phyloP scores from a whole-genome alignment of 2,329 filamentous ascomycete genomes.

The Scortechinia acanthostroma region DNA sequence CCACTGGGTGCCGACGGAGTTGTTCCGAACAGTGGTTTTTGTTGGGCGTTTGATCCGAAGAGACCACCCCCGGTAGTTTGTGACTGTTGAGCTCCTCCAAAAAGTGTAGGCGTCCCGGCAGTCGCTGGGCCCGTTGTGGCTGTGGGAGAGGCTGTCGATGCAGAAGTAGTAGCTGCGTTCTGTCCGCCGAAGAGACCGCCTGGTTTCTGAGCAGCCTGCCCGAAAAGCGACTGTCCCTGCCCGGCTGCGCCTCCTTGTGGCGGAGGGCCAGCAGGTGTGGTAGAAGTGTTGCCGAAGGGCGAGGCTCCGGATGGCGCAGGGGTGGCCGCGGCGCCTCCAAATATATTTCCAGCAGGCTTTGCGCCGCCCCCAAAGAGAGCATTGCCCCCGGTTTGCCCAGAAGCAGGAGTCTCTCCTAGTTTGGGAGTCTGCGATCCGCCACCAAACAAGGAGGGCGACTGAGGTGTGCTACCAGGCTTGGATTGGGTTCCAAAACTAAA shows the following conservation, averaged over 20 bases:
- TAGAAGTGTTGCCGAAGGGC: conserved; percentile 30
- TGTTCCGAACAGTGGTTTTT: neutral
- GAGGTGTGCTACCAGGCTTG: neutral
- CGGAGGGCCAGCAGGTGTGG: conserved; percentile 39
- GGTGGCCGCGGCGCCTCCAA: conserved; percentile 15
- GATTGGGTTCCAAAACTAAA: neutral
- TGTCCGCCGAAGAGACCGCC: conserved; percentile 10
- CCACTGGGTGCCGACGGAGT: conserved; percentile 12
- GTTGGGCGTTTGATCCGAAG: conserved; percentile 12
- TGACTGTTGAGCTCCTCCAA: neutral
- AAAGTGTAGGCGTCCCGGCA: conserved; percentile 14
- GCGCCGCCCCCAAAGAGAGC: neutral
- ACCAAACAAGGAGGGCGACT: neutral
- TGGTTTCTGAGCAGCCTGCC: conserved; percentile 14
- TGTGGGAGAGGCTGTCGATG: conserved; percentile 11
- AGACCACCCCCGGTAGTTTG: conserved; percentile 13
- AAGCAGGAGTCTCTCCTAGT: neutral
- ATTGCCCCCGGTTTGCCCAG: neutral
- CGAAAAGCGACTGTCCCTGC: conserved; percentile 16
- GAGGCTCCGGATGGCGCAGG: conserved; percentile 9
- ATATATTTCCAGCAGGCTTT: conserved; percentile 9
- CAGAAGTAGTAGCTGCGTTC: conserved; percentile 15
- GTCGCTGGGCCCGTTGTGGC: conserved; percentile 10
- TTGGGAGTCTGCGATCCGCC: neutral
- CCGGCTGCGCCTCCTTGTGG: conserved; percentile 19